phyloP scores from a whole-genome alignment of 2,329 filamentous ascomycete genomes.

The Cladosporium velox region DNA sequence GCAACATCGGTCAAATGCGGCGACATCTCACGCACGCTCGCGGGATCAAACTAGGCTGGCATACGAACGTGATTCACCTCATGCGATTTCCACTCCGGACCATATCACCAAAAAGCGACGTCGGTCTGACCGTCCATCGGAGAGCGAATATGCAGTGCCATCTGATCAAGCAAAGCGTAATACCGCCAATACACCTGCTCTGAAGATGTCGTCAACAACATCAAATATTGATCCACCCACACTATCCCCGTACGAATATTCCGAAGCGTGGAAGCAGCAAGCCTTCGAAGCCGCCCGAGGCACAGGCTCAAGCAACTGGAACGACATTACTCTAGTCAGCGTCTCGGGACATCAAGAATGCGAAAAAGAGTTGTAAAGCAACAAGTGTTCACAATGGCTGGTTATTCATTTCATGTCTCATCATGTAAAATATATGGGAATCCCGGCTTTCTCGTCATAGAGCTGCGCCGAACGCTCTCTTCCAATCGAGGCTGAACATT shows the following conservation, averaged over 20 bases:
- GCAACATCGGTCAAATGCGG: neutral
- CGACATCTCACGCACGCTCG: neutral
- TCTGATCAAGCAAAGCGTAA: neutral
- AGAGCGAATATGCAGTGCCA: neutral
- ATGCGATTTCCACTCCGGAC: neutral
- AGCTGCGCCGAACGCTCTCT: no score
- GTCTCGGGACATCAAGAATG: slow-evolving; percentile 29
- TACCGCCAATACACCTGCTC: no score
- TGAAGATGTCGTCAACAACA: neutral
- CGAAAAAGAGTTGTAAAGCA: slow-evolving; percentile 35
- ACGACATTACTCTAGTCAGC: slow-evolving; percentile 33
- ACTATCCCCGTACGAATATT: slow-evolving; percentile 18
- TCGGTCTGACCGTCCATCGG: neutral
- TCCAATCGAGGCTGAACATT: no score
- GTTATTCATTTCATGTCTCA: slow-evolving; percentile 12
- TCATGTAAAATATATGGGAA: slow-evolving; percentile 5
- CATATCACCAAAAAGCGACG: neutral
- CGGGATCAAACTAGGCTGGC: neutral
- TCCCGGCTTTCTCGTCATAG: neutral
- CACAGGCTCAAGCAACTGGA: slow-evolving; percentile 27
- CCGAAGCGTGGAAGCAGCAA: slow-evolving; percentile 26
- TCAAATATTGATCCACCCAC: no score
- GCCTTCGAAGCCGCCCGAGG: slow-evolving; percentile 33
- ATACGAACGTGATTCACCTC: neutral
- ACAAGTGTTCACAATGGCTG: neutral